A percentile compares a stretch with the other conserved stretches of the same genome.
phyloP scores from a whole-genome alignment of 2,329 filamentous ascomycete genomes.

The Aspergillus luchuensis region DNA sequence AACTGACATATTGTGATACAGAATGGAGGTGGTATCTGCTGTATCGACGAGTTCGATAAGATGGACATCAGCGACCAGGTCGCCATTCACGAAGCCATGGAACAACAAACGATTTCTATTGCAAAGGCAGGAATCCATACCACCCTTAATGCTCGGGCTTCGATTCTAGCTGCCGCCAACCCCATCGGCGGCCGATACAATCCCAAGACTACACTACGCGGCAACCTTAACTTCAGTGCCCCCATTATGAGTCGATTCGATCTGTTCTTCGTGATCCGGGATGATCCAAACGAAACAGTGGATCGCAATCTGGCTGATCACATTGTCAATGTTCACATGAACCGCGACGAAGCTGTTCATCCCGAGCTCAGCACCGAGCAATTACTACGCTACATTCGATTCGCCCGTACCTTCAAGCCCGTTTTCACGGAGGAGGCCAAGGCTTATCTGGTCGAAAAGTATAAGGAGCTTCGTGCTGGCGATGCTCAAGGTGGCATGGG shows the following conservation, averaged over 20 bases:
- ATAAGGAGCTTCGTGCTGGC: constrained; percentile 91
- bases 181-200: constrained; percentile 94
- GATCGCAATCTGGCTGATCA: constrained; percentile 91
- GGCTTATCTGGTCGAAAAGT: constrained; percentile 80
- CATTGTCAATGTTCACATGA: constrained; percentile 90
- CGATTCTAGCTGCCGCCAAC: constrained; percentile 93
- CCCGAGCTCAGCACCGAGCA: constrained; percentile 97
- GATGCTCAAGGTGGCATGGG: constrained; percentile 93
- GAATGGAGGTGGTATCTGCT: constrained; percentile 88
- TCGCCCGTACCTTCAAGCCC: constrained; percentile 90
- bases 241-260: constrained; percentile 99
- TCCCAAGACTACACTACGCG: constrained; percentile 86
- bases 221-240: constrained; percentile 98
- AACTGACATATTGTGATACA: constrained; percentile 17
- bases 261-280: constrained; percentile 95
- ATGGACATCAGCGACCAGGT: constrained; percentile 98
- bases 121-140: constrained; percentile 98
- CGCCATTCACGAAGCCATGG: constrained; percentile 99
- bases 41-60: constrained; percentile 99
- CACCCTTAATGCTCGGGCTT: constrained; percentile 91
- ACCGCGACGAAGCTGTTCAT: constrained; percentile 85
- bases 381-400: constrained; percentile 94
- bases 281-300: constrained; percentile 90
- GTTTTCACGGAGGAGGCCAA: constrained; percentile 89
- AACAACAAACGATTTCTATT: constrained; percentile 99